Evolutionary conservation across 352 stramenopile species (phyloP).

Genomic region (Globisporangium okanoganense): DNA sequence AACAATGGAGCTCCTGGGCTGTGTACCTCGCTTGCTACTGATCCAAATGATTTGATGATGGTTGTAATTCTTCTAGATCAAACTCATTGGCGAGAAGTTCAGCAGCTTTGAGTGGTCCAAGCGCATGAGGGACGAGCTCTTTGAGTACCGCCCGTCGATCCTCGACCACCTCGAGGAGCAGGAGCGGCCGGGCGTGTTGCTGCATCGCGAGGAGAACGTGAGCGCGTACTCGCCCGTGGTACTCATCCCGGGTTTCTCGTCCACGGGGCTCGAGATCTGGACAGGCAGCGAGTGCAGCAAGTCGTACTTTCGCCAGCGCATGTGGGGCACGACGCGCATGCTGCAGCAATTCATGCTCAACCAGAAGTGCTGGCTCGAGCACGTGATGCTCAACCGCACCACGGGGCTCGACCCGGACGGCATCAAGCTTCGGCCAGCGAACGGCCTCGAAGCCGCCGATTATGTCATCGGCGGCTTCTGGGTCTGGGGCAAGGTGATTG

Average conservation of each 20-base stretch:
- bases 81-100: conserved; percentile 54
- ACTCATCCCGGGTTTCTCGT: conserved; percentile 92
- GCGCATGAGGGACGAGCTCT: conserved; percentile 65
- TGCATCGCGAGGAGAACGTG: conserved; percentile 45
- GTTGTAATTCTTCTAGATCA: conserved; percentile 25
- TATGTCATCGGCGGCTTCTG: conserved; percentile 94
- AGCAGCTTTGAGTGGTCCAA: conserved; percentile 63
- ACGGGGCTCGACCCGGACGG: conserved; percentile 88
- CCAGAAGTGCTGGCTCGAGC: conserved; percentile 91
- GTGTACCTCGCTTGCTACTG: background rate
- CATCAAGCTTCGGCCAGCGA: conserved; percentile 73
- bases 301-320: conserved; percentile 88
- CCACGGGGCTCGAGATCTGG: conserved; percentile 94
- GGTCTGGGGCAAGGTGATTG: conserved; percentile 92
- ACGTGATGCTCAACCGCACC: conserved; percentile 89
- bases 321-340: conserved; percentile 92
- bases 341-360: conserved; percentile 87
- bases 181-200: conserved; percentile 42
- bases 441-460: conserved; percentile 90
- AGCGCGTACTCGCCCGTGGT: conserved; percentile 77
- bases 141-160: conserved; percentile 53
- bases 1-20: background rate
- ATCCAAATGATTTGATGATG: background rate
- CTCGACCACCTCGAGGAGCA: conserved; percentile 21
- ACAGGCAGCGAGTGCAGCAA: conserved; percentile 84